These are phyloP conservation scores for Clavispora carvajalis DNA, from an alignment of 805 yeast species.

Conservation along the genomic window DNA sequence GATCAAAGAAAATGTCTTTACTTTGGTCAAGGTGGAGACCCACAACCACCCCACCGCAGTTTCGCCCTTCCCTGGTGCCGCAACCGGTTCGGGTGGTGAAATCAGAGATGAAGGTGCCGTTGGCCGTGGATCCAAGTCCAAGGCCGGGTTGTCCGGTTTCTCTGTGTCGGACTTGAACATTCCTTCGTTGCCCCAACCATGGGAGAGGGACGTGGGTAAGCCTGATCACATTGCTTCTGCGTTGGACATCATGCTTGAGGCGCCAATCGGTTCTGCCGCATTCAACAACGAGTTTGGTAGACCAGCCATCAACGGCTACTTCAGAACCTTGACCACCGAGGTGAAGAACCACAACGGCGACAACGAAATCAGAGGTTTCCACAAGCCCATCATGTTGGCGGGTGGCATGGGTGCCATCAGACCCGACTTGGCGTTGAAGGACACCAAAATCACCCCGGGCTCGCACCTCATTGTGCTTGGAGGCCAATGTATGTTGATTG, in stretches of 20 bases:
- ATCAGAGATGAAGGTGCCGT: constrained; percentile 99
- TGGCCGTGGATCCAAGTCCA: constrained; percentile 95
- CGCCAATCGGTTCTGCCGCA: constrained; percentile 96
- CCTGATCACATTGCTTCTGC: constrained; percentile 92
- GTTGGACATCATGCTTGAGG: constrained; percentile 91
- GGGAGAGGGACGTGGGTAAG: constrained; percentile 89
- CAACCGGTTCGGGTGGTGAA: constrained; percentile 99
- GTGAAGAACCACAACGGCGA: constrained; percentile 59
- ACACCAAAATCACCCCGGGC: constrained; percentile 85
- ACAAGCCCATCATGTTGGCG: constrained; percentile 98
- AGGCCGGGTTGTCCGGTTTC: constrained; percentile 93
- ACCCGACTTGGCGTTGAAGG: constrained; percentile 86
- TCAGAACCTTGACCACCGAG: constrained; percentile 86
- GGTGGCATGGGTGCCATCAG: constrained; percentile 98
- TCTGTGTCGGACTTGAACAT: constrained; percentile 86
- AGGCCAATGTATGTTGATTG: constrained; percentile 96
- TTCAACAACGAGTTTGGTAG: constrained; percentile 98
- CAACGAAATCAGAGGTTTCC: constrained; percentile 87
- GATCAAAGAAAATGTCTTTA: constrained; percentile 73
- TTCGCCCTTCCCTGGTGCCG: constrained; percentile 98
- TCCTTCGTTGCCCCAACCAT: constrained; percentile 83
- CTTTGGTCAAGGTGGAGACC: constrained; percentile 93
- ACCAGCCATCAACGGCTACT: constrained; percentile 94
- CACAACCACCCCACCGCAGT: constrained; percentile 99
- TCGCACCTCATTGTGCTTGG: constrained; percentile 89